phyloP scores from a whole-genome alignment of 2,329 filamentous ascomycete genomes.

The Botrytis medusae region DNA sequence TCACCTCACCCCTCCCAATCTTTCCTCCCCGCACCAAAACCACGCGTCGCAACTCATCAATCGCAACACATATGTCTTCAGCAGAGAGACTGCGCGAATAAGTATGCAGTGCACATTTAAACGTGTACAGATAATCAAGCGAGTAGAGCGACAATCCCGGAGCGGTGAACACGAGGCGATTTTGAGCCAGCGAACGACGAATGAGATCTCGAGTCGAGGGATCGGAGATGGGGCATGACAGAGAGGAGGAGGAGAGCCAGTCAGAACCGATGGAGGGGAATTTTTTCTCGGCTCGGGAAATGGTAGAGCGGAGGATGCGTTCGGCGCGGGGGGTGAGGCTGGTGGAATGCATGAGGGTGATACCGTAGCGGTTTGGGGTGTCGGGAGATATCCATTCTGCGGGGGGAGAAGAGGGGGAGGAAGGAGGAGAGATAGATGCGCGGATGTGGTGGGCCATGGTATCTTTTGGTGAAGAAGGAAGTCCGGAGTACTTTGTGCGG shows the following conservation, averaged over 20 bases:
- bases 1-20: conserved; percentile 52
- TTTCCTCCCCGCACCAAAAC: conserved; percentile 54
- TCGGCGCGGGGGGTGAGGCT: conserved; percentile 50
- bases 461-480: conserved; percentile 34
- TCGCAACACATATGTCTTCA: conserved; percentile 55
- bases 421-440: neutral
- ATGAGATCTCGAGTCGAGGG: conserved; percentile 54
- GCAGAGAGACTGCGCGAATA: conserved; percentile 50
- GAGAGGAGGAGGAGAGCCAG: conserved; percentile 38
- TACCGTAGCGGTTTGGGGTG: conserved; percentile 45
- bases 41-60: conserved; percentile 61
- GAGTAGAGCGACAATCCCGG: conserved; percentile 59
- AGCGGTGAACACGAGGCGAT: conserved; percentile 60
- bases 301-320: conserved; percentile 48
- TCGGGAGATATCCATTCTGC: conserved; percentile 38
- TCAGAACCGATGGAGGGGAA: conserved; percentile 43
- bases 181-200: conserved; percentile 56
- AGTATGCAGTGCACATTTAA: conserved; percentile 59
- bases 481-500: conserved; percentile 31
- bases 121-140: conserved; percentile 62
- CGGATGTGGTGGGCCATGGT: conserved; percentile 17
- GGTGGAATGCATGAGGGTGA: conserved; percentile 50
- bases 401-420: conserved; percentile 30
- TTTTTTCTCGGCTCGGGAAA: conserved; percentile 55
- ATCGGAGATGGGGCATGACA: conserved; percentile 46